These are phyloP conservation scores for Paracoccidioides brasiliensis DNA, from an alignment of 2,329 filamentous ascomycete genomes.

Conservation along the genomic window DNA sequence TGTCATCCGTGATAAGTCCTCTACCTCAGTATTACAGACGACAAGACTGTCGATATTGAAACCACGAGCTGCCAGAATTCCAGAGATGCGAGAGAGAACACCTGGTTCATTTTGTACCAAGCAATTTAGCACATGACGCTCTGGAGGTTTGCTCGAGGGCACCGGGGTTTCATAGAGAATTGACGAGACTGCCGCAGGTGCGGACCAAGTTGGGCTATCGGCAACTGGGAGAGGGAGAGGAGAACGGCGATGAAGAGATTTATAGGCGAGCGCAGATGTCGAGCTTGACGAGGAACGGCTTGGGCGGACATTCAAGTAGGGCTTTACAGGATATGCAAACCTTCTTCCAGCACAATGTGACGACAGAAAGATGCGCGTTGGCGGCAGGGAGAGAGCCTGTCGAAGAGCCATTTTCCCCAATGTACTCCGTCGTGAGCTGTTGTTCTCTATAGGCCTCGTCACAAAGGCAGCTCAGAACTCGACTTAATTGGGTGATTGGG, in stretches of 20 bases:
- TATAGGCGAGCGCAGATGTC: slow-evolving; percentile 91
- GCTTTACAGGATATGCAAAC: neutral
- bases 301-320: neutral
- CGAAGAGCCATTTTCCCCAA: slow-evolving; percentile 25
- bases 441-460: neutral
- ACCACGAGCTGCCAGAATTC: slow-evolving; percentile 85
- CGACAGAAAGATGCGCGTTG: slow-evolving; percentile 11
- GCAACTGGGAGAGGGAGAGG: slow-evolving; percentile 70
- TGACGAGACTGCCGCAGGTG: slow-evolving; percentile 88
- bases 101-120: slow-evolving; percentile 98
- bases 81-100: slow-evolving; percentile 89
- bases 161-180: slow-evolving; percentile 97
- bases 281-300: slow-evolving; percentile 36
- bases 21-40: slow-evolving; percentile 94
- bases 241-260: slow-evolving; percentile 83
- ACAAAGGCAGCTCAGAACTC: neutral
- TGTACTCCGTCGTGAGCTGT: neutral
- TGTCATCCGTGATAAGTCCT: slow-evolving; percentile 95
- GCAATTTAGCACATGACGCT: slow-evolving; percentile 94
- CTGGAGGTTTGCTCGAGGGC: slow-evolving; percentile 68
- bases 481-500: neutral
- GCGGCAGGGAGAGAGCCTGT: slow-evolving; percentile 23
- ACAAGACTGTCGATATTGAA: slow-evolving; percentile 99
- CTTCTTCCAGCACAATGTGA: neutral
- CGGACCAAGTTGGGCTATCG: slow-evolving; percentile 67